Base-by-base conservation (phyloP, 176 grass and related monocot genomes). In the Oryza australiensis region DNA sequence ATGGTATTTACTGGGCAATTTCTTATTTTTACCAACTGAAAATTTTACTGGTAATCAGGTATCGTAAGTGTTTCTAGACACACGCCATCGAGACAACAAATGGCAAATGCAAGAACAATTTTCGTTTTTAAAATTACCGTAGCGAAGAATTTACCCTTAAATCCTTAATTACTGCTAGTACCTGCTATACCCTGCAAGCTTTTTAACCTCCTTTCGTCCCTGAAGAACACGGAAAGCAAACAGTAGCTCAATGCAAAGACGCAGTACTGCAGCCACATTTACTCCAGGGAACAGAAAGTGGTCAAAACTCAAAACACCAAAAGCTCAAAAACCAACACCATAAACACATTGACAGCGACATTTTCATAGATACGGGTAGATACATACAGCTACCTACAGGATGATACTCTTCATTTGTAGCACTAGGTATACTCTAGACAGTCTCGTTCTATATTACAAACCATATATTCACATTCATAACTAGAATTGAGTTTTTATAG, bases 161-260 rank as follows among this genome's bases (percentile, higher is more conserved):
- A 60, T 20, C 49, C 51, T 55, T 55, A 24, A 60, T n/a, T 23
- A 60, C 55, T 60, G n/a, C n/a, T 60, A 88, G 70, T 64, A 73
- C 38, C 76, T 41, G 9, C 24, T 30, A 59, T 64, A 76, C 28
- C 38, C 26, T 48, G 74, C 74, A 34, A 64, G 8, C 29, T 16
- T 22, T 23, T 28, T 15, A 55, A 1, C 42, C 42, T 51, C 5
- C 4, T 23, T 20, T 37, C 7, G 22, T 27, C 43, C 8, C 63
- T 7, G 62, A 72, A 41, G 62, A 84, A 49, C 76, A 55, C 60
- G 57, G 13, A 66, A 72, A 64, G 9, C 86, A 60, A 77, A 28
- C 73, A 75, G 41, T 45, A n/a, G 16, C 51, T 53, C 37, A 29
- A 27, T 38, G 22, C 65, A 71, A 71, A 40, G 32, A 18, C 18